Percentiles rank a stretch among this genome's conserved stretches.
These are phyloP conservation scores for Croton laevigatus DNA, from an alignment of 441 rosid genomes.

Conservation along the genomic window DNA sequence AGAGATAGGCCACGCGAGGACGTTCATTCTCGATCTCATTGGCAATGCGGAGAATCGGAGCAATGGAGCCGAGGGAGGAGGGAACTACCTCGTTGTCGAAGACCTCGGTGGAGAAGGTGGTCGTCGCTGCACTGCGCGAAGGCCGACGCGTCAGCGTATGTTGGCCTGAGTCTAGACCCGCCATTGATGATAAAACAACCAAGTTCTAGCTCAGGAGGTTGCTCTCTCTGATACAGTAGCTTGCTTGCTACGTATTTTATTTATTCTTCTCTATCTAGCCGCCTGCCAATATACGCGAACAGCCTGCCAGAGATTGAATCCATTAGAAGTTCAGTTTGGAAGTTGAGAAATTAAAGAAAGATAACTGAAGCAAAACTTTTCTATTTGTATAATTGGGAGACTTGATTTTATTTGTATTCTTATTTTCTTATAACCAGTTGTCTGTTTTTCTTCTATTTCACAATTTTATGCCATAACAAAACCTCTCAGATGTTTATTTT, in stretches of 20 bases:
- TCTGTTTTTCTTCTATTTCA: background rate
- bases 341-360: too few species aligned
- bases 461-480: background rate
- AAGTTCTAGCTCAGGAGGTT: conserved; percentile 6
- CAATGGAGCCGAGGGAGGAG: conserved; percentile 75
- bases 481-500: too few species aligned
- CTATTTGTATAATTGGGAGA: too few species aligned
- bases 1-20: conserved; percentile 95
- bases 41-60: conserved; percentile 89
- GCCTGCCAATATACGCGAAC: background rate
- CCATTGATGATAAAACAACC: conserved; percentile 26
- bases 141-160: conserved; percentile 74
- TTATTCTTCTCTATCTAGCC: background rate
- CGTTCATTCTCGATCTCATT: conserved; percentile 87
- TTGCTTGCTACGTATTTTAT: background rate
- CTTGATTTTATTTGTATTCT: background rate
- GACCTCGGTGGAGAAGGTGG: conserved; percentile 84
- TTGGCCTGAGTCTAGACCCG: conserved; percentile 41
- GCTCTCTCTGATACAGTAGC: conserved; percentile 8
- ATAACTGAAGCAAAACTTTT: too few species aligned
- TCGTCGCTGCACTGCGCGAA: conserved; percentile 85
- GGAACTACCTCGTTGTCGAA: conserved; percentile 94
- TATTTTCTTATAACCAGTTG: background rate
- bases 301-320: background rate
- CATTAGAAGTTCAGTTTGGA: background rate